These are phyloP conservation scores for Silene uniflora DNA, from an alignment of 148 eudicot species.

Conservation along the genomic window DNA sequence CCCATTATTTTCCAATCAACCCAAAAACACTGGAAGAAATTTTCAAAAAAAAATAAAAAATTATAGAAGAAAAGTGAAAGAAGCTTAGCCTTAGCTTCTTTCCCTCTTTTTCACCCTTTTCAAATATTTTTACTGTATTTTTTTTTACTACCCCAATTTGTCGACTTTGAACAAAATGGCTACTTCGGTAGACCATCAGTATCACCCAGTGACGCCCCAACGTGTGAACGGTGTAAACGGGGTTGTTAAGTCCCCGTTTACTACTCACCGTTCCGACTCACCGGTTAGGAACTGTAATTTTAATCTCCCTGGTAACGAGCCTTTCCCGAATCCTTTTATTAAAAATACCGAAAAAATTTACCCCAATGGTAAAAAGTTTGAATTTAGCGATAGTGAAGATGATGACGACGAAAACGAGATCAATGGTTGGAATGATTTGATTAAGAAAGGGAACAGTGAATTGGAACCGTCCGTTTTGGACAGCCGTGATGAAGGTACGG, in stretches of 20 bases:
- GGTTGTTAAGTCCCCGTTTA: conserved; percentile 26
- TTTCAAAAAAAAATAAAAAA: not conserved
- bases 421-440: conserved; percentile 16
- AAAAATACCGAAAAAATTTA: not conserved
- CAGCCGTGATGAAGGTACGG: conserved; percentile 62
- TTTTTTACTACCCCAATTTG: not conserved
- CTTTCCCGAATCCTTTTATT: not conserved
- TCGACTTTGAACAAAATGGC: conserved; percentile 38
- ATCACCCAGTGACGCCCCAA: conserved; percentile 26
- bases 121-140: not conserved
- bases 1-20: conserved; percentile 12
- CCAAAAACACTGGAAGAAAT: conserved; percentile 3
- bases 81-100: conserved; percentile 17
- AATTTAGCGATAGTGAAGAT: conserved; percentile 42
- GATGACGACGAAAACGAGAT: conserved; percentile 32
- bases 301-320: not conserved
- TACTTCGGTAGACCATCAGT: conserved; percentile 71
- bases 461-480: conserved; percentile 57
- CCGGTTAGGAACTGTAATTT: conserved; percentile 40
- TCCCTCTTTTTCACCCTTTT: conserved; percentile 2
- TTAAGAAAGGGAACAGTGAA: conserved; percentile 47
- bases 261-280: conserved; percentile 47
- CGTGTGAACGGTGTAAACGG: conserved; percentile 22
- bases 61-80: conserved; percentile 13
- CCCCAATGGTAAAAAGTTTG: conserved; percentile 4